These are phyloP conservation scores for Stereocaulon alpinum DNA, from an alignment of 495 filamentous ascomycete species.

Conservation along the genomic window DNA sequence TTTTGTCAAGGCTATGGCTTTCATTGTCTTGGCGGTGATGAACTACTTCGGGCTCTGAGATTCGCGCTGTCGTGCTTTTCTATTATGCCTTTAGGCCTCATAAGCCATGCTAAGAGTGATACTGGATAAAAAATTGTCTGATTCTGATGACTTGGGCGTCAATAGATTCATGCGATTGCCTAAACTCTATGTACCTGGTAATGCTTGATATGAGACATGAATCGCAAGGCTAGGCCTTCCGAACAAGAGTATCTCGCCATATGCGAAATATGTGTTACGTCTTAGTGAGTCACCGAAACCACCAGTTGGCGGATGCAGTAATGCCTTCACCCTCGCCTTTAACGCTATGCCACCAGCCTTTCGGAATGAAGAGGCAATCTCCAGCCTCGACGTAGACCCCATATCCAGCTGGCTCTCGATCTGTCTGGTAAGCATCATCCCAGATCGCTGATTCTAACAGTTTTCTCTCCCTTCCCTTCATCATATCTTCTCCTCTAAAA, in stretches of 20 bases:
- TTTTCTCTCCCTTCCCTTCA: constrained; percentile 62
- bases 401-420: neutral
- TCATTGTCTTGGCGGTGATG: no score
- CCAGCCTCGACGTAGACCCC: constrained; percentile 20
- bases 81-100: no score
- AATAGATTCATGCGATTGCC: no score
- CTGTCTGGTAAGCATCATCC: constrained; percentile 28
- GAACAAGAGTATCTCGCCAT: no score
- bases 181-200: neutral
- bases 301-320: constrained; percentile 81
- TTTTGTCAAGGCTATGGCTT: no score
- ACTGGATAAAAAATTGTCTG: no score
- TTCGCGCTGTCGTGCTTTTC: no score
- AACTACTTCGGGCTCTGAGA: no score
- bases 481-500: constrained; percentile 84
- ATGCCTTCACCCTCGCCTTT: constrained; percentile 56
- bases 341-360: constrained; percentile 95
- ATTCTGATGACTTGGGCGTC: no score
- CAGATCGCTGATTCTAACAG: constrained; percentile 61
- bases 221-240: no score
- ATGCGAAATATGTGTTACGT: no score
- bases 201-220: neutral
- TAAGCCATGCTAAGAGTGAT: no score
- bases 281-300: constrained; percentile 54
- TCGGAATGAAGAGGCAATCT: constrained; percentile 79